phyloP scores from a whole-genome alignment of 495 filamentous ascomycete species.

The Aspergillus taichungensis region DNA sequence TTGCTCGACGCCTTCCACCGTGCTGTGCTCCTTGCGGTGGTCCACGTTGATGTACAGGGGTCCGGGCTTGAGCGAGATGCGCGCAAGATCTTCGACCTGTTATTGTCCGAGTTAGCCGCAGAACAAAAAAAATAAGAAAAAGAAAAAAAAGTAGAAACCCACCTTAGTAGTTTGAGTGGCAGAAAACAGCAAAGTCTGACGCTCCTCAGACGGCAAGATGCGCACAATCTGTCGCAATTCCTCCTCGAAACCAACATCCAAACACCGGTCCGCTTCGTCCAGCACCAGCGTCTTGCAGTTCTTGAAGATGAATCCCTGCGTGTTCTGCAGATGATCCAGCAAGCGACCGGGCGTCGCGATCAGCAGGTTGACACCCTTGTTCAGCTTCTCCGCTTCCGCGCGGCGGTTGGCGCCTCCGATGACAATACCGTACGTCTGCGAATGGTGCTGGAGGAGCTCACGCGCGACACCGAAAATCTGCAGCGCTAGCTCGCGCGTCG shows the following conservation, averaged over 20 bases:
- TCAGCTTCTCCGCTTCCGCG: conserved; percentile 88
- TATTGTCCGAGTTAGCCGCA: too few relatives aligned
- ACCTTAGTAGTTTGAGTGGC: conserved; percentile 92
- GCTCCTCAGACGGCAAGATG: conserved; percentile 78
- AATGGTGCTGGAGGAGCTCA: conserved; percentile 79
- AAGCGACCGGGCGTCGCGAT: conserved; percentile 90
- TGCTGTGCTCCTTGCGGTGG: conserved; percentile 65
- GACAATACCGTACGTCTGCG: conserved; percentile 90
- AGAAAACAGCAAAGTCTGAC: conserved; percentile 95
- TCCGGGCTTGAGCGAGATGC: conserved; percentile 85
- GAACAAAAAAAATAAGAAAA: too few relatives aligned
- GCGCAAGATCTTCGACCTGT: conserved; percentile 79
- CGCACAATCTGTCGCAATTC: conserved; percentile 97
- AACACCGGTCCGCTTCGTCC: conserved; percentile 83
- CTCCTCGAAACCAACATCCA: conserved; percentile 97
- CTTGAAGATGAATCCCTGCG: conserved; percentile 84
- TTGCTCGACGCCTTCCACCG: conserved; percentile 88
- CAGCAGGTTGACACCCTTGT: conserved; percentile 87
- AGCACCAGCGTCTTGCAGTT: conserved; percentile 84
- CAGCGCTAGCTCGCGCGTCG: conserved; percentile 72
- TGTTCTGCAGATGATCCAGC: conserved; percentile 92
- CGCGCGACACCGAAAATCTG: conserved; percentile 95
- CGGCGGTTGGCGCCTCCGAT: conserved; percentile 91
- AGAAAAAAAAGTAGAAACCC: too few relatives aligned
- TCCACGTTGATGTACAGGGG: conserved; percentile 96